Evolutionary conservation across 225 moss, liverwort and hornwort species (phyloP).

Genomic region (Physcomitrellopsis africana): DNA sequence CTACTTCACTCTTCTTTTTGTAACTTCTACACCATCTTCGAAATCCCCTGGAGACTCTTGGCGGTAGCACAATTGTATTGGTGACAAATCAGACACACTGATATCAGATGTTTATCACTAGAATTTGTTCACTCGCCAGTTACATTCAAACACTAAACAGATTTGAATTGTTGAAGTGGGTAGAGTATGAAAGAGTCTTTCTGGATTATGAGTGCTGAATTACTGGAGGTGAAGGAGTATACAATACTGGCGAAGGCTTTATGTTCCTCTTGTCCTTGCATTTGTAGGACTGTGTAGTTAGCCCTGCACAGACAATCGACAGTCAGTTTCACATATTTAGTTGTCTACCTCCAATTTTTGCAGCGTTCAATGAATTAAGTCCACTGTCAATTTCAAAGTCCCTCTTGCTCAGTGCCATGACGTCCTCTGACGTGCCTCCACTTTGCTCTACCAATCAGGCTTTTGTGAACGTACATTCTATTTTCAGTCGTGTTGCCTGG

Average conservation of each 20-base stretch:
- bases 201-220: neutral
- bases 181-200: constrained; percentile 16
- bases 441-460: constrained; percentile 1
- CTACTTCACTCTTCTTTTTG: constrained; percentile 6
- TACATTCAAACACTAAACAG: no score
- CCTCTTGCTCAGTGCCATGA: constrained; percentile 3
- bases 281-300: constrained; percentile 14
- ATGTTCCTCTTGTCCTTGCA: neutral
- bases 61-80: constrained; percentile 19
- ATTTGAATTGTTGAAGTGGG: constrained; percentile 22
- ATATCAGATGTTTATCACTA: no score
- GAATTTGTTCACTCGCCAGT: no score
- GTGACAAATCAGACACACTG: no score
- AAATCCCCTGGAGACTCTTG: constrained; percentile 11
- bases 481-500: constrained; percentile 6
- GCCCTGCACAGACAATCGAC: constrained; percentile 14
- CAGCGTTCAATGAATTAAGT: constrained; percentile 34
- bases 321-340: constrained; percentile 18
- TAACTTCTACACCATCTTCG: constrained; percentile 36
- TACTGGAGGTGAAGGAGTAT: constrained; percentile 25
- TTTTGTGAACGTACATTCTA: constrained; percentile 21
- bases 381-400: constrained; percentile 5
- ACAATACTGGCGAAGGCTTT: constrained; percentile 14
- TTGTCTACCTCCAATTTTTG: constrained; percentile 32
- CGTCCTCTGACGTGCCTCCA: neutral